Conservation (phyloP, 257 asterid species). For the Echium plantagineum region DNA sequence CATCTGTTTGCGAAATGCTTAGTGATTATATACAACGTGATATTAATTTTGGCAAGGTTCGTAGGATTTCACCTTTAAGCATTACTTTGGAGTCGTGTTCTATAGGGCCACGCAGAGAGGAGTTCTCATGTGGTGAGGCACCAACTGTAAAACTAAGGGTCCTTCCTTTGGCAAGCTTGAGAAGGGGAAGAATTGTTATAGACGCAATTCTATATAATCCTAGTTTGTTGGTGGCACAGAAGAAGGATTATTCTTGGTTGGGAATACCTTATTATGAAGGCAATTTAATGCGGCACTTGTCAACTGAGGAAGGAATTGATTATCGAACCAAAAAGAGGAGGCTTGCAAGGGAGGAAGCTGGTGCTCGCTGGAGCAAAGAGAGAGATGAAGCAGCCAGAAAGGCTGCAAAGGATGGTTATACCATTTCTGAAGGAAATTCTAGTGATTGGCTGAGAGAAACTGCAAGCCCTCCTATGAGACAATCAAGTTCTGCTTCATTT, state of each 20-base stretch:
- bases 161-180: constrained; percentile 86
- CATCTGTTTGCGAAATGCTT: constrained; percentile 59
- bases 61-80: constrained; percentile 81
- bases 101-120: constrained; percentile 76
- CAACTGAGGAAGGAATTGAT: constrained; percentile 89
- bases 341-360: constrained; percentile 77
- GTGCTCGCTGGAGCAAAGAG: constrained; percentile 53
- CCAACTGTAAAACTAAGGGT: constrained; percentile 70
- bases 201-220: constrained; percentile 80
- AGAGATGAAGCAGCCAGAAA: constrained; percentile 71
- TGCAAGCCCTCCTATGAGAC: constrained; percentile 33
- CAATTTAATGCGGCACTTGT: constrained; percentile 49
- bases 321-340: constrained; percentile 77
- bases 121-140: constrained; percentile 88
- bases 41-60: constrained; percentile 82
- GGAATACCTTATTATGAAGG: constrained; percentile 83
- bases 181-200: constrained; percentile 80
- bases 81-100: constrained; percentile 90
- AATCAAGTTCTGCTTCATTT: constrained; percentile 46
- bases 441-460: constrained; percentile 40
- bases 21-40: constrained; percentile 72
- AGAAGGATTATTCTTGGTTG: constrained; percentile 77
- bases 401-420: constrained; percentile 77
- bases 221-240: constrained; percentile 68
- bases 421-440: constrained; percentile 38